phyloP scores from a whole-genome alignment of 2,329 filamentous ascomycete genomes.

The Sporothrix pallida region DNA sequence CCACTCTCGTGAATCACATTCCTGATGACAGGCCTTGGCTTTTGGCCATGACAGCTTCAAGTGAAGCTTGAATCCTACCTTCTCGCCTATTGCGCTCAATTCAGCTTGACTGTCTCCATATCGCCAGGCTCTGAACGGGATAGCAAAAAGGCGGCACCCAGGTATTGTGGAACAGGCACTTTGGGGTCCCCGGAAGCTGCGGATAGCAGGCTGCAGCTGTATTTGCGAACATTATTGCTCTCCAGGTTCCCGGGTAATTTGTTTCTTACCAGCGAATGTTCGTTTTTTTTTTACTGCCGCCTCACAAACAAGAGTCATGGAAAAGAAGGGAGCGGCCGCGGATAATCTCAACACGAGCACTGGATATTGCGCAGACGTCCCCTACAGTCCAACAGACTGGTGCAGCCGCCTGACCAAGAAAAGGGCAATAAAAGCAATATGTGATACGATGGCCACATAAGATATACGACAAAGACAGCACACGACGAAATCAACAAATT shows the following conservation, averaged over 20 bases:
- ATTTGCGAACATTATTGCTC: not conserved
- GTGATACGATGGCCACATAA: not conserved
- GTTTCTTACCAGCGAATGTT: not conserved
- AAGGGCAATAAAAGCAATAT: not conserved
- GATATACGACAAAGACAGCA: too few relatives aligned
- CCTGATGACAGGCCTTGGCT: slow-evolving; percentile 10
- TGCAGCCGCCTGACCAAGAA: not conserved
- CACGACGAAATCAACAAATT: not conserved
- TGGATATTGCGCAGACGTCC: not conserved
- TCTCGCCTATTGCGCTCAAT: too few relatives aligned
- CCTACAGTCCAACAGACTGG: slow-evolving; percentile 11
- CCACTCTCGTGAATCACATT: slow-evolving; percentile 13
- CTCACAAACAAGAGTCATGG: not conserved
- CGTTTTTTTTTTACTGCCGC: not conserved
- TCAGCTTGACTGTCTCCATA: not conserved
- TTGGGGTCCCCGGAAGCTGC: slow-evolving; percentile 18
- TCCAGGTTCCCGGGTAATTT: slow-evolving; percentile 23
- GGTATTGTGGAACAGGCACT: not conserved
- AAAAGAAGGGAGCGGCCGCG: slow-evolving; percentile 3
- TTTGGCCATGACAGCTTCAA: not conserved
- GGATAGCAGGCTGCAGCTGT: not conserved
- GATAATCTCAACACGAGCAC: not conserved
- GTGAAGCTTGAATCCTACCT: not conserved
- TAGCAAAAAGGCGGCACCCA: not conserved
- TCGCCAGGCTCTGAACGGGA: slow-evolving; percentile 7